Conservation (phyloP, 2,329 filamentous ascomycete genomes). For the Leptographium galeiforme region DNA sequence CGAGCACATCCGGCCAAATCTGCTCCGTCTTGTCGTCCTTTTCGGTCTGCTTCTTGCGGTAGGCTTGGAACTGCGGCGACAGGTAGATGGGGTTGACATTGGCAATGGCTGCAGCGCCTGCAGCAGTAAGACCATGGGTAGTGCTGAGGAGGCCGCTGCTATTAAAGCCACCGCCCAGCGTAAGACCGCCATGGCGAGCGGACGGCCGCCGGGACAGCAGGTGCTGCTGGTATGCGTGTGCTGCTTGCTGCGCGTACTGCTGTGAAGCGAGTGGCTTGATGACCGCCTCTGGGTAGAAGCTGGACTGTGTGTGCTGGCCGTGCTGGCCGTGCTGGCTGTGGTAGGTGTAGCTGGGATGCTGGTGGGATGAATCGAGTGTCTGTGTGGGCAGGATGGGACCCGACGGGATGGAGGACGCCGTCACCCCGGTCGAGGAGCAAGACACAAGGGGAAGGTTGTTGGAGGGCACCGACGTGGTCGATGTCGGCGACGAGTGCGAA, state of each 20-base stretch:
- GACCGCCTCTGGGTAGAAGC: conserved; percentile 4
- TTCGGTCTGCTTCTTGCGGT: conserved; percentile 50
- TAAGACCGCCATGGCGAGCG: conserved; percentile 1
- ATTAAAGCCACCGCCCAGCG: conserved; percentile 3
- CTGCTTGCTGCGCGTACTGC: background rate
- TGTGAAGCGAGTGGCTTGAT: conserved; percentile 7
- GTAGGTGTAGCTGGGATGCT: conserved; percentile 5
- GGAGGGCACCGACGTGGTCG: conserved; percentile 4
- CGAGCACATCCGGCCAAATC: conserved; percentile 48
- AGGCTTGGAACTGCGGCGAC: conserved; percentile 50
- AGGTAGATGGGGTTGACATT: conserved; percentile 45
- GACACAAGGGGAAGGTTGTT: conserved; percentile 7
- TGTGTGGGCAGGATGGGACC: conserved; percentile 36
- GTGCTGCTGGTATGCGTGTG: conserved; percentile 11
- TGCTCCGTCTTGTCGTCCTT: conserved; percentile 49
- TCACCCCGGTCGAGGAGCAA: conserved; percentile 16
- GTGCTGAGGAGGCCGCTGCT: conserved; percentile 1
- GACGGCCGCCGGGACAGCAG: conserved; percentile 7
- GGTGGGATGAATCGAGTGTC: conserved; percentile 24
- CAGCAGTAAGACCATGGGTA: conserved; percentile 1
- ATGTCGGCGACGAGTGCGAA: background rate
- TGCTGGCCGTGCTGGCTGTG: conserved; percentile 10
- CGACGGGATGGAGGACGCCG: conserved; percentile 18
- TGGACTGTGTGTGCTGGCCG: conserved; percentile 4
- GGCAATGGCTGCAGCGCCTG: background rate